Conservation (phyloP, 1,284 basidiomycete genomes). For the Boletellus deceptivus region DNA sequence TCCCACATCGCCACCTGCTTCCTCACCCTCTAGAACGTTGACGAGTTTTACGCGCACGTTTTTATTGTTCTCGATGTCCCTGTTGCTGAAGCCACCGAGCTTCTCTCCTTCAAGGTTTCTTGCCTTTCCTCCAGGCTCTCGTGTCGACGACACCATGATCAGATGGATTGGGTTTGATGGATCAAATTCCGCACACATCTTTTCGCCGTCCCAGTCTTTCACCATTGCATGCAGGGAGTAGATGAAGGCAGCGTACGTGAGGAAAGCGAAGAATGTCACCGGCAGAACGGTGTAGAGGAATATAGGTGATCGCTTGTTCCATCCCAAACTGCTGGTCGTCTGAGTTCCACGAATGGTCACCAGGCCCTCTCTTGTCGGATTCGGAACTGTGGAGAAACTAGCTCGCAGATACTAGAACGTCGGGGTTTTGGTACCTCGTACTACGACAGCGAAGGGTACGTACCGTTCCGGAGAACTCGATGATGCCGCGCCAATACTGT, state of each 20-base stretch:
- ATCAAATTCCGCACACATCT: slow-evolving; percentile 2
- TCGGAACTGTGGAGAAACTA: neutral
- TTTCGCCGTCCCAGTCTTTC: too few relatives aligned
- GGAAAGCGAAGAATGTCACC: neutral
- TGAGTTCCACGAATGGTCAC: neutral
- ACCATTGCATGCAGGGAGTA: neutral
- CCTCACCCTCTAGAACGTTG: neutral
- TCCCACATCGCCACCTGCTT: neutral
- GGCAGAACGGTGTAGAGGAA: slow-evolving; percentile 7
- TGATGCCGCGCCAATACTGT: slow-evolving; percentile 12
- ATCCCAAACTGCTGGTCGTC: slow-evolving; percentile 6
- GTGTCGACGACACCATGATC: slow-evolving; percentile 9
- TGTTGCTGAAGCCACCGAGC: neutral
- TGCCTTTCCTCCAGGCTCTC: neutral
- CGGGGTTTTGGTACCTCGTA: neutral
- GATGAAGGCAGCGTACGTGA: neutral
- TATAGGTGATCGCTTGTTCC: neutral
- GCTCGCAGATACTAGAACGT: neutral
- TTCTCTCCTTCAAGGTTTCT: neutral
- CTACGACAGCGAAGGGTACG: neutral
- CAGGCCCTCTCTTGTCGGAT: neutral
- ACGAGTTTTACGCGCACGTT: neutral
- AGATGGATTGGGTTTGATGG: slow-evolving; percentile 10
- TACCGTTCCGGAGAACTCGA: slow-evolving; percentile 10
- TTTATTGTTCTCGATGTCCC: neutral